These are phyloP conservation scores for Tetrapisispora iriomotensis DNA, from an alignment of 805 yeast species.

Conservation along the genomic window DNA sequence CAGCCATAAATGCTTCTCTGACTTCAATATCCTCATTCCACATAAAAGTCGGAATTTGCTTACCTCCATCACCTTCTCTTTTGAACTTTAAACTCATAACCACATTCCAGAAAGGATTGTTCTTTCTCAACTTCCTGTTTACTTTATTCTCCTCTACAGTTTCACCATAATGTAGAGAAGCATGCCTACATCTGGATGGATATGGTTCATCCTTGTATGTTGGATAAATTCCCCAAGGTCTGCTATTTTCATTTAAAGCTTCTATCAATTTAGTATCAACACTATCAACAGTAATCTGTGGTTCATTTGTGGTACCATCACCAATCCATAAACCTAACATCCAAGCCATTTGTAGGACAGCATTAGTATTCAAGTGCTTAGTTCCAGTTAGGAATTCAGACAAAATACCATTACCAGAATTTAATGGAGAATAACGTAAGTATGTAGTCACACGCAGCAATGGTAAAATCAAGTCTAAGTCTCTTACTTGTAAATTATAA, in stretches of 20 bases:
- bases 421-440: constrained; percentile 31
- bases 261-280: constrained; percentile 19
- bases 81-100: constrained; percentile 19
- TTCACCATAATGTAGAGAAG: constrained; percentile 15
- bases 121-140: constrained; percentile 13
- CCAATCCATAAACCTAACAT: constrained; percentile 36
- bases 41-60: constrained; percentile 30
- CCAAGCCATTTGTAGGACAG: constrained; percentile 29
- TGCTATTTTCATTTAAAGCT: constrained; percentile 19
- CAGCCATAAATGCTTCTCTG: constrained; percentile 38
- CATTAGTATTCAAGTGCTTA: constrained; percentile 16
- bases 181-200: constrained; percentile 20
- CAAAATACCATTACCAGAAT: constrained; percentile 28
- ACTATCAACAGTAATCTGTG: constrained; percentile 27
- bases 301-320: constrained; percentile 24
- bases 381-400: constrained; percentile 23
- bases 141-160: constrained; percentile 7
- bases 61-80: constrained; percentile 16
- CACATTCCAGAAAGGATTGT: constrained; percentile 28
- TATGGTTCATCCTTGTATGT: constrained; percentile 13
- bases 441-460: constrained; percentile 26
- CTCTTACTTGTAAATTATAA: constrained; percentile 35
- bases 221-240: constrained; percentile 20
- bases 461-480: constrained; percentile 23
- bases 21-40: constrained; percentile 31